These are phyloP conservation scores for Pichia thaimueangensis DNA, from an alignment of 805 yeast genomes.

Conservation along the genomic window DNA sequence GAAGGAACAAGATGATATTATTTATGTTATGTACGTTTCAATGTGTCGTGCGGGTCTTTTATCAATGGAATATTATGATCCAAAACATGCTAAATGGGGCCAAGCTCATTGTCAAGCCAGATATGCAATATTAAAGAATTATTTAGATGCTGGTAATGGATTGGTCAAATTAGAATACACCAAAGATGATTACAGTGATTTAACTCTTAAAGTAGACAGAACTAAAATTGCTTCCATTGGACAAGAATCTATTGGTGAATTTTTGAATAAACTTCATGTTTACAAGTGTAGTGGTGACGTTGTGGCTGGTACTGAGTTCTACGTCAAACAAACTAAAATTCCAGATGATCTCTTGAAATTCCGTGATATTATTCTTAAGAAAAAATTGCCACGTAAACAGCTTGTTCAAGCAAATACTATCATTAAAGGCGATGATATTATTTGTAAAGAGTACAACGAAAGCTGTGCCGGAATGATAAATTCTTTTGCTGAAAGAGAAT, in stretches of 20 bases:
- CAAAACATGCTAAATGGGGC: constrained; percentile 77
- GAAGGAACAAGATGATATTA: constrained; percentile 56
- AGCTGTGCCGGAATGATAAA: constrained; percentile 70
- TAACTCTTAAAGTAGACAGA: constrained; percentile 53
- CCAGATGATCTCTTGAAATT: constrained; percentile 54
- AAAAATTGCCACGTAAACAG: constrained; percentile 80
- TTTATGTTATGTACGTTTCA: constrained; percentile 61
- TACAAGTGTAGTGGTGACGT: constrained; percentile 76
- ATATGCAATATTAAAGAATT: constrained; percentile 73
- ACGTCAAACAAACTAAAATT: constrained; percentile 62
- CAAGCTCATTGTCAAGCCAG: constrained; percentile 95
- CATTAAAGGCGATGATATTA: constrained; percentile 36
- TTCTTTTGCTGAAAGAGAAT: constrained; percentile 61
- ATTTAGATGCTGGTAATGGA: constrained; percentile 54
- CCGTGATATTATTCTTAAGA: constrained; percentile 60
- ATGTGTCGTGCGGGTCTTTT: constrained; percentile 87
- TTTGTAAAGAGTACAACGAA: constrained; percentile 68
- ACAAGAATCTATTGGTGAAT: constrained; percentile 65
- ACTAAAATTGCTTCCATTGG: constrained; percentile 63
- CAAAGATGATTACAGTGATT: constrained; percentile 48
- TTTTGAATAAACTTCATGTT: constrained; percentile 65
- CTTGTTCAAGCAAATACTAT: constrained; percentile 76
- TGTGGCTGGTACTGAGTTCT: constrained; percentile 55
- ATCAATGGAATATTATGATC: constrained; percentile 86
- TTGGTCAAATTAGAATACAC: constrained; percentile 50